Percentiles rank a stretch among this genome's conserved stretches.
phyloP scores from a whole-genome alignment of 805 yeast genomes.

The Ogataea zsoltii region DNA sequence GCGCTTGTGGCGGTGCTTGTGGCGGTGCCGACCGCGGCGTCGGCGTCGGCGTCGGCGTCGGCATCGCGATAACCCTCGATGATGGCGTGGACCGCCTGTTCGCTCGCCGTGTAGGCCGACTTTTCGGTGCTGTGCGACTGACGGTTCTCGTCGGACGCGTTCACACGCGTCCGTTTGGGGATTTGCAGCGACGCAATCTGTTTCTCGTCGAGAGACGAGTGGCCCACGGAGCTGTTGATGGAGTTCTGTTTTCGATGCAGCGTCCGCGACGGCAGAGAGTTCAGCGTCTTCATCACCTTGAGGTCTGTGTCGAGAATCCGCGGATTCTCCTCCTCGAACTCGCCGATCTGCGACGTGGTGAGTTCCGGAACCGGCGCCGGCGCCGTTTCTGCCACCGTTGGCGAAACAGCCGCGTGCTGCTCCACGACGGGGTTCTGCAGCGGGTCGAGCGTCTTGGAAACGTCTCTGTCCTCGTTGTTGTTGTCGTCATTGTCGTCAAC shows the following conservation, averaged over 20 bases:
- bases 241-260: conserved; percentile 17
- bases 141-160: background rate
- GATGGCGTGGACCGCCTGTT: conserved; percentile 6
- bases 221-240: conserved; percentile 6
- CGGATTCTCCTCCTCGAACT: conserved; percentile 17
- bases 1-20: background rate
- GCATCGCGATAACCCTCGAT: conserved; percentile 13
- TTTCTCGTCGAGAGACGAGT: conserved; percentile 2
- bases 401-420: background rate
- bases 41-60: background rate
- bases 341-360: conserved; percentile 18
- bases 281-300: conserved; percentile 16
- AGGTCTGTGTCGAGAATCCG: conserved; percentile 15
- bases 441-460: conserved; percentile 14
- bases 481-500: background rate
- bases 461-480: background rate
- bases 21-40: background rate
- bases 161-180: background rate
- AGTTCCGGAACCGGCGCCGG: background rate
- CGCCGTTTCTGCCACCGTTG: background rate
- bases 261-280: conserved; percentile 13
- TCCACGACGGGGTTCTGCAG: conserved; percentile 1
- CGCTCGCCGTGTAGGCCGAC: conserved; percentile 9
- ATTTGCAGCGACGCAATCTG: conserved; percentile 1
- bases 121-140: conserved; percentile 8